These are phyloP conservation scores for Nannochloropsis oceanica DNA, from an alignment of 108 stramenopile species.

Conservation along the genomic window DNA sequence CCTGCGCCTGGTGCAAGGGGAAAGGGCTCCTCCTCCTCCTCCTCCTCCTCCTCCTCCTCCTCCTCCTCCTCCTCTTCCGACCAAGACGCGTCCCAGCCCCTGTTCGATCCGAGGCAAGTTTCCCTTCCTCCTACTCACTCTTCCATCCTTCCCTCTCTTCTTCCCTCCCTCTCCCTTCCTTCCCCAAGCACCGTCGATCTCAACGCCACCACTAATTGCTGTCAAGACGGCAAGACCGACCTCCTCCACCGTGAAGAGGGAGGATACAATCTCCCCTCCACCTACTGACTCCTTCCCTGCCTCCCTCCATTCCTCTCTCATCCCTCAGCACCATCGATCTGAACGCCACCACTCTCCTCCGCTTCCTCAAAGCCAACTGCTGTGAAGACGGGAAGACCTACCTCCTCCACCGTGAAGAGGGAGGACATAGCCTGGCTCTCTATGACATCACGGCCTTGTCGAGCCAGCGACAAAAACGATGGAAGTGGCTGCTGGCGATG, in stretches of 20 bases:
- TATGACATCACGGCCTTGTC: conserved; percentile 20
- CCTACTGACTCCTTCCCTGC: background rate
- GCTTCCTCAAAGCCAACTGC: conserved; percentile 30
- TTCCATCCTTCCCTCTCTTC: background rate
- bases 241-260: background rate
- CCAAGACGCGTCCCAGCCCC: too few relatives aligned
- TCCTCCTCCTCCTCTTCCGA: too few relatives aligned
- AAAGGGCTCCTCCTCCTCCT: too few relatives aligned
- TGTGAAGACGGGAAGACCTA: conserved; percentile 27
- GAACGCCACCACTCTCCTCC: conserved; percentile 26
- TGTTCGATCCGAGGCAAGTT: background rate
- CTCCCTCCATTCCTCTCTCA: conserved; percentile 23
- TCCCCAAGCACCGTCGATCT: too few relatives aligned
- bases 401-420: conserved; percentile 19
- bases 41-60: too few relatives aligned
- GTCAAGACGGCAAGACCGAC: conserved; percentile 2
- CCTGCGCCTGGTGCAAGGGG: too few relatives aligned
- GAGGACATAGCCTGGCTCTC: conserved; percentile 4
- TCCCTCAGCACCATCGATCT: conserved; percentile 24
- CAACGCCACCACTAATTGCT: background rate
- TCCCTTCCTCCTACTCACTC: background rate
- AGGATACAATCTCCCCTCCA: conserved; percentile 19
- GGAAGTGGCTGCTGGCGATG: conserved; percentile 32
- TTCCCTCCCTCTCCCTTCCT: background rate
- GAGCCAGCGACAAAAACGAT: conserved; percentile 14